Percentiles rank a stretch among this genome's conserved stretches.
Evolutionary conservation across 805 yeast genomes (phyloP).

Genomic region (Nakazawaea ishiwadae): DNA sequence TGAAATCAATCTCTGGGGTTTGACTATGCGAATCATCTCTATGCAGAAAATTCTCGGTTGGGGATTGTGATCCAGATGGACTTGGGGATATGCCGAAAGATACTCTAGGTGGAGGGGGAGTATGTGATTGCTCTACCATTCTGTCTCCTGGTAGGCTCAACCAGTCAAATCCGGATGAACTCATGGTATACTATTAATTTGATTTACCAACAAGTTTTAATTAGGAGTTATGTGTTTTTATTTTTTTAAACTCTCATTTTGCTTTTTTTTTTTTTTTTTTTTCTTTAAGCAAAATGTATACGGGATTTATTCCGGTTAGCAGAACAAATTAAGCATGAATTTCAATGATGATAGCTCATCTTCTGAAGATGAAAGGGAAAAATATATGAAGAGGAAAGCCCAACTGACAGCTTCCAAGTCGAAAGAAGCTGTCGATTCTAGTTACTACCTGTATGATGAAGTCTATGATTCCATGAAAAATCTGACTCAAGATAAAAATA

Average conservation of each 20-base stretch:
- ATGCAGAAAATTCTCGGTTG: too few relatives aligned
- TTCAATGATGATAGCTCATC: conserved; percentile 7
- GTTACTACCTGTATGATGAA: conserved; percentile 40
- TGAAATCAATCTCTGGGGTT: conserved; percentile 10
- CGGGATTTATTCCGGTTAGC: too few relatives aligned
- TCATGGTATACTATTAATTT: conserved; percentile 19
- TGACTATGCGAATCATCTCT: not conserved
- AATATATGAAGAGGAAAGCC: conserved; percentile 6
- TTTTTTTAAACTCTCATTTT: conserved; percentile 1
- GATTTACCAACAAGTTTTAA: too few relatives aligned
- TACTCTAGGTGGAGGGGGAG: conserved; percentile 44
- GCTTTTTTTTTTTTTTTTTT: not conserved
- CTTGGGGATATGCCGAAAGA: conserved; percentile 40
- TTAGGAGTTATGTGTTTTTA: not conserved
- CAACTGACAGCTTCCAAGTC: not conserved
- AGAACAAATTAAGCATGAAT: conserved; percentile 11
- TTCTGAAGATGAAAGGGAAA: conserved; percentile 1
- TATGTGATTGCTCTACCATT: conserved; percentile 2
- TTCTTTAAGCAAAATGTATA: too few relatives aligned
- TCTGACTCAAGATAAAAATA: conserved; percentile 17
- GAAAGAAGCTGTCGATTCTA: conserved; percentile 14
- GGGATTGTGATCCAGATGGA: conserved; percentile 13
- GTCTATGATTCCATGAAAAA: conserved; percentile 38
- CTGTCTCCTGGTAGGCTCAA: conserved; percentile 35
- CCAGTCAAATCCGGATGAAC: conserved; percentile 47